phyloP scores from a whole-genome alignment of 352 stramenopile species.

The Elongisporangium prolatum region DNA sequence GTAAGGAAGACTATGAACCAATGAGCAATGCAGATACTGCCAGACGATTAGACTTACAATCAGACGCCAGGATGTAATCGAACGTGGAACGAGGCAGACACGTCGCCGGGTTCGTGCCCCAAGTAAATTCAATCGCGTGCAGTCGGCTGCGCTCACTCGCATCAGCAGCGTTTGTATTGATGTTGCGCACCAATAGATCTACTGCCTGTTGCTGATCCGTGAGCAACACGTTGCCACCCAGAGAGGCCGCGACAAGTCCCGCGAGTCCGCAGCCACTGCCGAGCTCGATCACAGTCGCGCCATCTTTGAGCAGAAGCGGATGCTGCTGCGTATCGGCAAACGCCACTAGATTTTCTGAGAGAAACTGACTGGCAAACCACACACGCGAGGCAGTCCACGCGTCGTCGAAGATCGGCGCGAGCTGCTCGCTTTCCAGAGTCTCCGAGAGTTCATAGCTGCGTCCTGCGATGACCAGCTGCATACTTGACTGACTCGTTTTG shows the following conservation, averaged over 20 bases:
- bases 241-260: constrained; percentile 52
- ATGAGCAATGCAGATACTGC: too few relatives aligned
- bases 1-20: too few relatives aligned
- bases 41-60: constrained; percentile 40
- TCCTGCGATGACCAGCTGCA: constrained; percentile 15
- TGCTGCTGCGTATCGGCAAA: constrained; percentile 18
- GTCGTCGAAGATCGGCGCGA: constrained; percentile 79
- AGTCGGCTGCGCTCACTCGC: constrained; percentile 30
- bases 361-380: constrained; percentile 66
- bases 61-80: constrained; percentile 71
- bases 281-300: constrained; percentile 61
- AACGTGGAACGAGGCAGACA: constrained; percentile 24
- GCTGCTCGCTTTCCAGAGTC: constrained; percentile 59
- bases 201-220: constrained; percentile 70
- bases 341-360: constrained; percentile 49
- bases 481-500: background rate
- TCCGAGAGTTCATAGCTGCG: constrained; percentile 67
- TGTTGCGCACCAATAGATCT: constrained; percentile 61
- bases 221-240: constrained; percentile 65
- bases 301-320: constrained; percentile 14
- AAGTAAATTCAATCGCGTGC: constrained; percentile 51
- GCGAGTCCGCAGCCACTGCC: constrained; percentile 75
- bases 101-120: constrained; percentile 31
- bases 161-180: constrained; percentile 37
- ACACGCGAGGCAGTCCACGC: constrained; percentile 78